Conservation (phyloP, 768 basidiomycete species). For the Phanerochaete carnosa region DNA sequence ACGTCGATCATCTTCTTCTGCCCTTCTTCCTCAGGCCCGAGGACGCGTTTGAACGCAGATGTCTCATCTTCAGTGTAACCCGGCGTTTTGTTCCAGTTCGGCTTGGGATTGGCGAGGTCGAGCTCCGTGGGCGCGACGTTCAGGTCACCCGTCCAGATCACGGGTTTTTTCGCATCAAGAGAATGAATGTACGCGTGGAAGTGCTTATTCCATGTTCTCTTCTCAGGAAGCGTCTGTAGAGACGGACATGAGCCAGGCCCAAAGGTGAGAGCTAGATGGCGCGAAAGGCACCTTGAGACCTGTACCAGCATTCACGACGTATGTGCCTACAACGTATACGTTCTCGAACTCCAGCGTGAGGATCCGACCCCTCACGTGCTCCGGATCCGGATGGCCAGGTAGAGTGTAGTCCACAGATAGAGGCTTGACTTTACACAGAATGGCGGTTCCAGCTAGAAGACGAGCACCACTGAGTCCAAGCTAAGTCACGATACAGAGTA, state of each 20-base stretch:
- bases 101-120: constrained; percentile 64
- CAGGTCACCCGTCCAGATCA: constrained; percentile 86
- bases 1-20: constrained; percentile 60
- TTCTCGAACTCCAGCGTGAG: constrained; percentile 77
- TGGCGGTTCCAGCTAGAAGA: constrained; percentile 70
- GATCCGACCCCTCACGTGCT: constrained; percentile 69
- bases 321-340: constrained; percentile 72
- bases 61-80: constrained; percentile 86
- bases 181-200: constrained; percentile 71
- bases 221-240: constrained; percentile 66
- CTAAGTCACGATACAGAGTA: background rate
- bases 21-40: constrained; percentile 35
- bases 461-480: background rate
- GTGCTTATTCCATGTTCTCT: constrained; percentile 77
- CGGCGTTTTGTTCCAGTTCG: constrained; percentile 86
- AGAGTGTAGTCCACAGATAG: constrained; percentile 60
- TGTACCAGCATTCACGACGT: constrained; percentile 81
- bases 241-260: background rate
- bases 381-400: constrained; percentile 71
- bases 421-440: constrained; percentile 76
- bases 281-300: constrained; percentile 56
- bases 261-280: background rate
- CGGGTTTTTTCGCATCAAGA: constrained; percentile 75
- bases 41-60: constrained; percentile 64
- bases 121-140: constrained; percentile 81